Percentiles rank a stretch among this genome's conserved stretches.
phyloP scores from a whole-genome alignment of 768 basidiomycete genomes.

The Naganishia vaughanmartiniae region DNA sequence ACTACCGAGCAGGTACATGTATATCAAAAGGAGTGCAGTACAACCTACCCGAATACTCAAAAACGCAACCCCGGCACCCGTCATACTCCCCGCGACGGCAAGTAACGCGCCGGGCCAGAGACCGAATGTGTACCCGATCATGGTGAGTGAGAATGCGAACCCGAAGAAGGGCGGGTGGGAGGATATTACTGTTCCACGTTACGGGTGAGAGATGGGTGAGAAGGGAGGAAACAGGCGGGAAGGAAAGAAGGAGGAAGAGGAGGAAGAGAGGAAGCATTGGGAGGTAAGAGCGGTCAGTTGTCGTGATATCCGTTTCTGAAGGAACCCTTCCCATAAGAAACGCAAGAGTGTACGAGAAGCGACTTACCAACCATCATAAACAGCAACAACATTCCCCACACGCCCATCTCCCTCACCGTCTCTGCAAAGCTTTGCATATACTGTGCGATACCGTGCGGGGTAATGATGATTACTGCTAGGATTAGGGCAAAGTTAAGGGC shows the following conservation, averaged over 20 bases:
- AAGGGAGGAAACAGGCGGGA: background rate
- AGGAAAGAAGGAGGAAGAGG: background rate
- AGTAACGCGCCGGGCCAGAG: slow-evolving; percentile 47
- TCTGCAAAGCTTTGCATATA: slow-evolving; percentile 43
- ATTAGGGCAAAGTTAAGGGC: slow-evolving; percentile 40
- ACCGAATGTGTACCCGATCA: slow-evolving; percentile 51
- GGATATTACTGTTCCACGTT: slow-evolving; percentile 38
- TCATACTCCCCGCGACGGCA: slow-evolving; percentile 38
- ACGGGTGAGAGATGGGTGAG: background rate
- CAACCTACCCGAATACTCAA: slow-evolving; percentile 45
- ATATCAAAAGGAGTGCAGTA: no score
- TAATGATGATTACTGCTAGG: slow-evolving; percentile 45
- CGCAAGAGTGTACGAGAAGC: no score
- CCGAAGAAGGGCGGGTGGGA: slow-evolving; percentile 51
- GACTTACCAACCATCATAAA: slow-evolving; percentile 43
- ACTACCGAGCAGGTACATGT: no score
- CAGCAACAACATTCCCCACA: slow-evolving; percentile 37
- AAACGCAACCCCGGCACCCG: slow-evolving; percentile 45
- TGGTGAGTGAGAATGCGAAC: slow-evolving; percentile 45
- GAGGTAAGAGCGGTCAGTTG: no score
- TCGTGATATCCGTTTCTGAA: no score
- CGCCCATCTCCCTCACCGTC: slow-evolving; percentile 39
- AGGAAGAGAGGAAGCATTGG: background rate
- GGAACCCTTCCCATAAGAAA: no score
- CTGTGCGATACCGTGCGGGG: slow-evolving; percentile 42